Base-by-base conservation (phyloP, 179 eudicot genomes). In the Sideroxylon spinosum region DNA sequence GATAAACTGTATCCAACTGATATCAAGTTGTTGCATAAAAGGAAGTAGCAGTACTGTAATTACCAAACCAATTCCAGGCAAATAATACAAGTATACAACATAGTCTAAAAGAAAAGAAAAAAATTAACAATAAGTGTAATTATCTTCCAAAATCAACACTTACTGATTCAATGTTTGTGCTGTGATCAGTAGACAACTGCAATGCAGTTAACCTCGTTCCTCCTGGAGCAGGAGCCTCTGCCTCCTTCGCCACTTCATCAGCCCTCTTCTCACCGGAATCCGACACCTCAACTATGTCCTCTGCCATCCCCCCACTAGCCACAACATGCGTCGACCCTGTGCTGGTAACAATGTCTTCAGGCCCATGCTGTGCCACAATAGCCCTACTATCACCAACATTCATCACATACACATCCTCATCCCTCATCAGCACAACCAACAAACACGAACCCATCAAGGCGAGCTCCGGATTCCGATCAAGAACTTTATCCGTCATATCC, bases 341-440 rank as follows among this genome's bases (percentile, higher is more conserved):
- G 80, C 65, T 55, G 52, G 75, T 80, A 82, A 84, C 68, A 55
- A 80, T 84, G 71, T 87, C 91, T 77, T 82, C 81, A 5, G 84
- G 68, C 80, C 20, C 64, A 60, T 6, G 25, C 25, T 60, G 64
- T 60, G 64, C 64, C 25, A 94, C 98, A 81, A 94, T 91, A 57
- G 98, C 98, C 78, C 98, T 91, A 61, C 98, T 94, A 83, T 94
- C 98, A 53, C 98, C 98, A 71, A 92, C 59, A 84, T 94, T 94
- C 97, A 94, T 94, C 86, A 94, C 97, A 86, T 94, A 94, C 29
- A 94, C 98, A 84, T 94, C 98, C 80, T 94, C 97, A 68, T 92
- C 96, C 65, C 94, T 87, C 97, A 94, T 92, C 78, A 94, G 83
- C 77, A 82, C 97, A 75, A 85, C 98, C 85, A 94, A 81, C 79